These are phyloP conservation scores for Penicillium fuscoglaucum DNA, from an alignment of 2,329 filamentous ascomycete genomes.

Conservation along the genomic window DNA sequence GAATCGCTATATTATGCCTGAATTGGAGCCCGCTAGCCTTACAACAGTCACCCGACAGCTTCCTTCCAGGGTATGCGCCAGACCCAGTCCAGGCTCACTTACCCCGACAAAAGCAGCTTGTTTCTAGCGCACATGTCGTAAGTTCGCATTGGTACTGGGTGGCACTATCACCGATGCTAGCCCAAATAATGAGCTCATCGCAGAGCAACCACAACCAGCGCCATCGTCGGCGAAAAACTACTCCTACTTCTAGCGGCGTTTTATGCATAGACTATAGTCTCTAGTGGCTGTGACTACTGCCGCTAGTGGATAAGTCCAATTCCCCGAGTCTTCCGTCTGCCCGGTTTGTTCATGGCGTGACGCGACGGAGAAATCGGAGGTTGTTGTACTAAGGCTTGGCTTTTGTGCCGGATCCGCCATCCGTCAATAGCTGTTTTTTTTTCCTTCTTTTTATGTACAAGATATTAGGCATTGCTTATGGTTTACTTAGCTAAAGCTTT, in stretches of 20 bases:
- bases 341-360: neutral
- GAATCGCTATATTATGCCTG: neutral
- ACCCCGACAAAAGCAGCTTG: neutral
- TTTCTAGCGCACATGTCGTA: neutral
- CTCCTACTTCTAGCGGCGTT: neutral
- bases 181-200: neutral
- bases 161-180: neutral
- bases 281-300: neutral
- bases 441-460: neutral
- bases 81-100: neutral
- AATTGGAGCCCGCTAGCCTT: neutral
- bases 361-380: neutral
- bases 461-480: neutral
- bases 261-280: neutral
- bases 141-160: neutral
- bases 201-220: neutral
- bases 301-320: neutral
- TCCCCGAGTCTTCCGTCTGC: neutral
- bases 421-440: neutral
- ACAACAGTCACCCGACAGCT: neutral
- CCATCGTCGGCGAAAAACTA: neutral
- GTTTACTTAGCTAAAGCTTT: neutral
- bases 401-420: neutral
- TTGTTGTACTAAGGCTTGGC: neutral
- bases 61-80: neutral